Evolutionary conservation across 306 rosid species (phyloP), one percentile per base, ranked within the genome.

Genomic region (Cucurbita moschata): DNA sequence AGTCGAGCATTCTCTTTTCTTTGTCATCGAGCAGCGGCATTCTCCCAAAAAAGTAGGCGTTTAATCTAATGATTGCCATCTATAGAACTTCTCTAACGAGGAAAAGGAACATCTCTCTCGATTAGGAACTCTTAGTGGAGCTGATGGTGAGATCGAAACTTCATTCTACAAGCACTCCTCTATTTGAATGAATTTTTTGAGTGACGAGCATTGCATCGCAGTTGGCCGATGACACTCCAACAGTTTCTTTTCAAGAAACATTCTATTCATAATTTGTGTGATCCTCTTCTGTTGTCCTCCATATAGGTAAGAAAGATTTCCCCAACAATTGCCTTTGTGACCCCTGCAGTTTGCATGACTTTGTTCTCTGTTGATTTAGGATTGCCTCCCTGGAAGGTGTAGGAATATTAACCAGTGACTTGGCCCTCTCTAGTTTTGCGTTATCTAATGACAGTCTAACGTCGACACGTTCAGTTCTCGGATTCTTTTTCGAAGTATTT

Each of bases 261-360:
- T 70, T 35, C 16, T 35, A 7, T 50, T 70, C 74, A 26, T 51
- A 50, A 50, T 51, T 51, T 70, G 56, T 70, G 51, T 70, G 46
- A 50, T 50, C 26, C 40, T 39, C 43, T 50, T 70, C 74, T 70
- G 23, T 68, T 49, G 15, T 51, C 47, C 58, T 46, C 14, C 30
- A 1, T 70, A 60, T 70, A 94, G 99, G 99, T 95, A 72, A 92
- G 99, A 79, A 95, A 95, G 88, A 79, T 89, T 81, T 95, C 97
- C 92, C 99, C 91, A 82, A 83, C 97, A 80, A 82, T 95, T 85
- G 96, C 89, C 75, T 95, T 95, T 88, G 80, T 95, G 89, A 81
- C 96, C 46, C 99, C 99, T 79, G 96, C 99, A 77, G 68, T 87
- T 86, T 95, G 97, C 91, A 95, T 91, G 97, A 88, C 99, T 84